Base-by-base conservation (phyloP, 352 stramenopile species). In the Achlya hypogyna region DNA sequence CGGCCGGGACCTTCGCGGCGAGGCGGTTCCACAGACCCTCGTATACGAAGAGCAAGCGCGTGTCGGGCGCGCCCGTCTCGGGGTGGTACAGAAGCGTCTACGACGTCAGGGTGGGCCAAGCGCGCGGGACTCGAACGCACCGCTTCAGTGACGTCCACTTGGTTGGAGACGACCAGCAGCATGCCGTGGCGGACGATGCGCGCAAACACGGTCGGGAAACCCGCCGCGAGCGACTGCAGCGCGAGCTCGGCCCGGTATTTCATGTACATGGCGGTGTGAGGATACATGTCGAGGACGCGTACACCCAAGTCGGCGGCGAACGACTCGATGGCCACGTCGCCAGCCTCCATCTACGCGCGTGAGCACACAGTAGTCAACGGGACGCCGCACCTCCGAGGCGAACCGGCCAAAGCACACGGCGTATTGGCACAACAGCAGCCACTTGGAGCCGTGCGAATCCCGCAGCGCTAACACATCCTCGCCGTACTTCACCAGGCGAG, bases 31-130 rank as follows among this genome's bases (percentile, higher is more conserved):
- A 94, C 23, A 94, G 78, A 1, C 73, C 72, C 70, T 91, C 82
- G 47, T 86, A 92, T 12, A 89, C 82, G 53, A 84, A 94, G 8
- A 94, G 59, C 31, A 92, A 75, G 25, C 86, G 86, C 53, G 81
- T 86, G 52, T 88, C 85, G 4, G 77, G 23, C 32, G 80, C 75
- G 27, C 85, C 85, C 6, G 85, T 92, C 31, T 92, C 83, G 0
- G 83, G 85, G 51, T 94, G 82, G 67, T 89, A 91, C 1, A 93
- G 63, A 42, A 78, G 69, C 16, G 78, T 40, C 79, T 87, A 35
- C 6, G 51, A 38, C 5, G 25, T 53, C 42, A 1, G 8, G 38
- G 32, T 60, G n/a, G 45, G 16, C 64, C 31, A 60, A 22, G 32
- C 53, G 20, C 62, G 10, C 5, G 54, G 25, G 53, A 43, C 16